Percentiles rank a stretch among this genome's conserved stretches.
Evolutionary conservation across 176 grass and related monocot genomes (phyloP).

Genomic region (Pontederia crassipes): DNA sequence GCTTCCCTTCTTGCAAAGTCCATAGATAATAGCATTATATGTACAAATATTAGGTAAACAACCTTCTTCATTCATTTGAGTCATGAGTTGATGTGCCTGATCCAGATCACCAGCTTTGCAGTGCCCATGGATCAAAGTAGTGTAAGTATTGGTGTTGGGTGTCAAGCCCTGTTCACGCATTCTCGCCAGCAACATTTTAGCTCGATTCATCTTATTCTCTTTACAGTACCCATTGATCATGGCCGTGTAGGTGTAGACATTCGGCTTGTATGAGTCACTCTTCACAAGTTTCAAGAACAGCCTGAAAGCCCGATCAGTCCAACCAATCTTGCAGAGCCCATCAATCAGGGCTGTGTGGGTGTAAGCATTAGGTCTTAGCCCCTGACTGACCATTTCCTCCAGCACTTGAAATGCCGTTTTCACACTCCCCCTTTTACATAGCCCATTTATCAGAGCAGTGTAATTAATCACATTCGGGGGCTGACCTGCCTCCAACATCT

Average conservation of each 20-base stretch:
- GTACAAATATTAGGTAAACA: conserved; percentile 67
- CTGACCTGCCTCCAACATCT: conserved; percentile 34
- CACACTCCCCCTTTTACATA: conserved; percentile 53
- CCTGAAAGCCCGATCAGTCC: conserved; percentile 69
- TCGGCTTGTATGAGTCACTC: conserved; percentile 70
- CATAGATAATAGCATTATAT: conserved; percentile 69
- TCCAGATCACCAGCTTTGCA: conserved; percentile 54
- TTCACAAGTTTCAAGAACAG: conserved; percentile 84
- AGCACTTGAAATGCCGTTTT: conserved; percentile 83
- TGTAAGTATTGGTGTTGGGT: conserved; percentile 83
- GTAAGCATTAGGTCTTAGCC: conserved; percentile 76
- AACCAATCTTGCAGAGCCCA: conserved; percentile 88
- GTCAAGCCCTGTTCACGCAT: conserved; percentile 61
- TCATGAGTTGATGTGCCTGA: conserved; percentile 51
- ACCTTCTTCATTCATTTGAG: conserved; percentile 52
- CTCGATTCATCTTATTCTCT: conserved; percentile 64
- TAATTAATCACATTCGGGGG: conserved; percentile 80
- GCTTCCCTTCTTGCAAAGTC: conserved; percentile 59
- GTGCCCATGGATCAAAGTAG: conserved; percentile 48
- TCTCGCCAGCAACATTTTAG: conserved; percentile 73
- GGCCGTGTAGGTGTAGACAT: conserved; percentile 69
- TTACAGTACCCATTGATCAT: conserved; percentile 88
- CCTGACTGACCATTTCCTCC: conserved; percentile 71
- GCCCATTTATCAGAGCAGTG: conserved; percentile 48
- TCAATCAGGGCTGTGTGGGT: conserved; percentile 62